Conservation (phyloP, 176 grass and related monocot species). For the Rhipidocladum racemiflorum region DNA sequence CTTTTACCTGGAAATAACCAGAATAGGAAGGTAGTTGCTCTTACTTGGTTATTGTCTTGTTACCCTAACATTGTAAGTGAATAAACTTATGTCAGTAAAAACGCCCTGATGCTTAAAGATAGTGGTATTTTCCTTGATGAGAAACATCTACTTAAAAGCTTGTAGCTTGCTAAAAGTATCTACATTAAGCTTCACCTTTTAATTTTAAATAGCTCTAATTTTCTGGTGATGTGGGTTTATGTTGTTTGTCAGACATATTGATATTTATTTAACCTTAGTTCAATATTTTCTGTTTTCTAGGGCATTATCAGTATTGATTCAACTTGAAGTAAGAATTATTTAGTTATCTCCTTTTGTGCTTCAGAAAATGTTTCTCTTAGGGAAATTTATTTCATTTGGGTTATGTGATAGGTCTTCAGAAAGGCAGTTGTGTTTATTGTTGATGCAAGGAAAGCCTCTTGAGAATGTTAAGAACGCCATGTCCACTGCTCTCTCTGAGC, state of each 20-base stretch:
- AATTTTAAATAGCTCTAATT: constrained; percentile 10
- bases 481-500: constrained; percentile 59
- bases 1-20: constrained; percentile 77
- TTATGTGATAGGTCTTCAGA: constrained; percentile 65
- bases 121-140: neutral
- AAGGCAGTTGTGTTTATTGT: constrained; percentile 73
- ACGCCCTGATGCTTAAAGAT: neutral
- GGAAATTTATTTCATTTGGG: constrained; percentile 21
- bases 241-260: constrained; percentile 28
- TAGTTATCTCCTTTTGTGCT: neutral
- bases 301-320: neutral
- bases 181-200: neutral
- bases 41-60: constrained; percentile 26
- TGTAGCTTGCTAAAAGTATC: constrained; percentile 11
- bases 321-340: neutral
- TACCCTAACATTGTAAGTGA: neutral
- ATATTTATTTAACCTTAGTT: constrained; percentile 14
- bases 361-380: neutral
- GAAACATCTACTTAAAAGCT: neutral
- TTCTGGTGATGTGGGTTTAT: constrained; percentile 1
- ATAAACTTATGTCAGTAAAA: neutral
- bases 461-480: constrained; percentile 75
- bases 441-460: constrained; percentile 85
- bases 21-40: constrained; percentile 58
- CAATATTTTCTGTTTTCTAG: neutral